Evolutionary conservation across 2,329 filamentous ascomycete species (phyloP), one percentile per base, ranked within the genome.

Genomic region (Scedosporium dehoogii): DNA sequence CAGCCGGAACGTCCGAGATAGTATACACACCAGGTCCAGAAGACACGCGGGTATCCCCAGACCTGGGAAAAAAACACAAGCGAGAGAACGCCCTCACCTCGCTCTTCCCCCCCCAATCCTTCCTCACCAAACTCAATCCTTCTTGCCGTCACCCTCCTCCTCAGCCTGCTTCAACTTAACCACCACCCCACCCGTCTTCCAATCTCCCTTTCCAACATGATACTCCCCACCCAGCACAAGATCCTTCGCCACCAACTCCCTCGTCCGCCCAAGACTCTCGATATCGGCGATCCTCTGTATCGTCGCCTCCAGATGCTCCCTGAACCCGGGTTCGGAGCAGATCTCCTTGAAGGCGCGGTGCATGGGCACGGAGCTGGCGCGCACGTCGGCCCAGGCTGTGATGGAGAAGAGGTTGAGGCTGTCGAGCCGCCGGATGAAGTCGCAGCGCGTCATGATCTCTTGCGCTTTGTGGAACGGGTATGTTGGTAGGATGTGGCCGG

Each of bases 391-490:
- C 48, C 84, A 82, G 63, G 87, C 91, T 64, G 96, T 93, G 69
- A 99, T 97, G 65, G 90, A 94, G 76, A 97, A 97, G 64, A 99
- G 85, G 72, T 97, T 97, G 64, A 94, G 84, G 66, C 94, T 90
- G 75, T 99, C 94, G 71, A 97, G 92, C 64, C 86, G 82, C 67
- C 94, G 87, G 69, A 97, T 92, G 73, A 97, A 99, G 74, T 99
- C 94, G 64, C 91, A 88, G 61, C 94, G 84, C 14, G 94, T 97
- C 93, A 97, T 97, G 72, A 97, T 88, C 74, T 97, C 83, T 65
- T 93, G 88, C 0, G 92, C 91, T 67, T 88, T 83, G 72, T 96
- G 91, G 62, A 96, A 85, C 0, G 90, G 85, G 65, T 91, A 88
- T 48, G 90, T 84, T 0, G 94, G 92, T 3, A 97, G 81, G 33